These are phyloP conservation scores for Microdochium bolleyi DNA, from an alignment of 2,329 filamentous ascomycete genomes.

Conservation along the genomic window DNA sequence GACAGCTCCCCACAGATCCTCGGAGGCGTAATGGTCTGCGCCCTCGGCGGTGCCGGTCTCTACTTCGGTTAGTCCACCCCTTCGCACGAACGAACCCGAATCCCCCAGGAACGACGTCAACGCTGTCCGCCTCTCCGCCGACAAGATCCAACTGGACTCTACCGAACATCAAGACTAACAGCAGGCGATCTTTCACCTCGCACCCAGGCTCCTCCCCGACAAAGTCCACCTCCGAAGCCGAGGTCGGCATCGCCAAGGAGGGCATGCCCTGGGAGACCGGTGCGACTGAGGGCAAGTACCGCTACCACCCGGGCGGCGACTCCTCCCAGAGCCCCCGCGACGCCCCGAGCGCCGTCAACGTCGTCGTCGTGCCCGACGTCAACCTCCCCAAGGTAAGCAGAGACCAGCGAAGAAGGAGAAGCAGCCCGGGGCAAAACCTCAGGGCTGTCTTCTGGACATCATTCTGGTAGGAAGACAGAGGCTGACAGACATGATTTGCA, in stretches of 20 bases:
- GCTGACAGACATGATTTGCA: background rate
- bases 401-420: conserved; percentile 10
- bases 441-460: too few relatives aligned
- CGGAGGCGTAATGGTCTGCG: conserved; percentile 81
- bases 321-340: conserved; percentile 67
- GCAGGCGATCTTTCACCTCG: conserved; percentile 1
- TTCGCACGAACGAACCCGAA: too few relatives aligned
- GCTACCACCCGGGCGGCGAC: conserved; percentile 83
- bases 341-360: conserved; percentile 91
- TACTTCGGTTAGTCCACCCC: conserved; percentile 61
- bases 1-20: conserved; percentile 58
- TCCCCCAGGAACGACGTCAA: too few relatives aligned
- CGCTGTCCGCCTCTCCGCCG: too few relatives aligned
- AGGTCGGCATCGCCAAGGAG: conserved; percentile 64
- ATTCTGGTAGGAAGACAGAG: too few relatives aligned
- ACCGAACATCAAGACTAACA: background rate
- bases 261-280: conserved; percentile 89
- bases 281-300: conserved; percentile 57
- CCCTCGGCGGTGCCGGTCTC: conserved; percentile 82
- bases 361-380: conserved; percentile 88
- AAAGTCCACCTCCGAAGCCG: conserved; percentile 70
- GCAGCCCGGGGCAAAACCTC: too few relatives aligned
- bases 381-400: conserved; percentile 74
- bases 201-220: conserved; percentile 73
- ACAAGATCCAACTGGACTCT: background rate